A percentile compares a stretch with the other conserved stretches of the same genome.
Evolutionary conservation across 495 filamentous ascomycete species (phyloP).

Genomic region (Penicillium steckii): DNA sequence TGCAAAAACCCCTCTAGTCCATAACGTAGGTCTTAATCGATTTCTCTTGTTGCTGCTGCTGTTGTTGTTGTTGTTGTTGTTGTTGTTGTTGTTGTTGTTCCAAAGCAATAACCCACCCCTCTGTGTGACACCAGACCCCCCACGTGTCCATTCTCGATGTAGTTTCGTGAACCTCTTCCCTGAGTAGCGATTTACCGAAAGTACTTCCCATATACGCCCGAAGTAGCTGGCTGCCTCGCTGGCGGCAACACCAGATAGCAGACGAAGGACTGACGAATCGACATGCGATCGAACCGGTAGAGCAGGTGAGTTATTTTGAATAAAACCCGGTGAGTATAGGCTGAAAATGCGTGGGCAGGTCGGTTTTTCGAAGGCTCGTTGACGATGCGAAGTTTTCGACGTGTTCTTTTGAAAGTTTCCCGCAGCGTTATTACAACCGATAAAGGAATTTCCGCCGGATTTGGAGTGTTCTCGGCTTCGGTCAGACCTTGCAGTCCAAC

Average conservation of each 20-base stretch:
- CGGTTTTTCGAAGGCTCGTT: slow-evolving; percentile 2
- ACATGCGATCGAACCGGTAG: slow-evolving; percentile 7
- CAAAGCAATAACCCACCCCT: slow-evolving; percentile 3
- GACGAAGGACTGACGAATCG: slow-evolving; percentile 5
- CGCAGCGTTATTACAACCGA: slow-evolving; percentile 1
- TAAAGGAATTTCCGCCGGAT: slow-evolving; percentile 2
- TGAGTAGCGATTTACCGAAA: slow-evolving; percentile 4
- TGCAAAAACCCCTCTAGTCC: too few relatives aligned
- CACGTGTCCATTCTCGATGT: slow-evolving; percentile 3
- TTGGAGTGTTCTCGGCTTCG: slow-evolving; percentile 4
- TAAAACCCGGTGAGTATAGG: background rate
- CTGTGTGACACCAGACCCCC: slow-evolving; percentile 1
- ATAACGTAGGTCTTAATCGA: too few relatives aligned
- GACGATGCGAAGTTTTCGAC: slow-evolving; percentile 2
- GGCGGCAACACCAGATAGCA: slow-evolving; percentile 9
- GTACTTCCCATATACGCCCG: slow-evolving; percentile 2
- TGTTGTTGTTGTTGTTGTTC: background rate
- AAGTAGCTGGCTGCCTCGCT: slow-evolving; percentile 3
- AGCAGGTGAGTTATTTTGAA: slow-evolving; percentile 5
- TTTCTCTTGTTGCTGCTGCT: too few relatives aligned
- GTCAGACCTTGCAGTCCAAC: slow-evolving; percentile 3
- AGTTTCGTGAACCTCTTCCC: slow-evolving; percentile 5
- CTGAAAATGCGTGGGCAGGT: background rate
- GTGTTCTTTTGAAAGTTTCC: slow-evolving; percentile 3
- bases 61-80: background rate